These are phyloP conservation scores for Brassica napus DNA, from an alignment of 345 rosid species.

Conservation along the genomic window DNA sequence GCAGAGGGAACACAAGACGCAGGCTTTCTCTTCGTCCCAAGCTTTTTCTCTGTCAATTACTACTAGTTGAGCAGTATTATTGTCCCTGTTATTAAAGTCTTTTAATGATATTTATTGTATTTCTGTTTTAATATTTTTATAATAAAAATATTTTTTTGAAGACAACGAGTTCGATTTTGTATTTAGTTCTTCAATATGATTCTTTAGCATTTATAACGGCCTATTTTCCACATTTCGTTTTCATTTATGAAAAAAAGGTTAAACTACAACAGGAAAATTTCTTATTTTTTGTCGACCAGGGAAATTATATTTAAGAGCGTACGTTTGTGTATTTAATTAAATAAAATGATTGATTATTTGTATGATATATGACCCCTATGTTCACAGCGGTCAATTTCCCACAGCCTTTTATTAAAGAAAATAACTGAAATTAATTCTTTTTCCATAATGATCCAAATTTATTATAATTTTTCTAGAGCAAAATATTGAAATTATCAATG, in stretches of 20 bases:
- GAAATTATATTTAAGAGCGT: too few species aligned
- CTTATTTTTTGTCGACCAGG: too few species aligned
- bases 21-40: constrained; percentile 38
- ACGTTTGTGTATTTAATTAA: too few species aligned
- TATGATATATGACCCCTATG: constrained; percentile 22
- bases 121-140: not conserved
- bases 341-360: not conserved
- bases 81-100: constrained; percentile 17
- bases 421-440: too few species aligned
- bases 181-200: not conserved
- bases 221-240: constrained; percentile 1
- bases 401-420: constrained; percentile 7
- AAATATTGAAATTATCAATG: not conserved
- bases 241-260: not conserved
- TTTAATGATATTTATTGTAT: constrained; percentile 2
- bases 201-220: not conserved
- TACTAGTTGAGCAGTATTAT: constrained; percentile 25
- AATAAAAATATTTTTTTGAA: too few species aligned
- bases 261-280: not conserved
- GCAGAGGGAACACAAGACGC: constrained; percentile 31
- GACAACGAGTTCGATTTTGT: not conserved
- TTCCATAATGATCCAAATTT: not conserved
- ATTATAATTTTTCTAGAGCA: not conserved
- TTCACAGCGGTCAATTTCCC: constrained; percentile 12
- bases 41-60: constrained; percentile 28